These are phyloP conservation scores for Kluyveromyces sp. DNA, from an alignment of 1,139 yeast genomes.

Conservation along the genomic window DNA sequence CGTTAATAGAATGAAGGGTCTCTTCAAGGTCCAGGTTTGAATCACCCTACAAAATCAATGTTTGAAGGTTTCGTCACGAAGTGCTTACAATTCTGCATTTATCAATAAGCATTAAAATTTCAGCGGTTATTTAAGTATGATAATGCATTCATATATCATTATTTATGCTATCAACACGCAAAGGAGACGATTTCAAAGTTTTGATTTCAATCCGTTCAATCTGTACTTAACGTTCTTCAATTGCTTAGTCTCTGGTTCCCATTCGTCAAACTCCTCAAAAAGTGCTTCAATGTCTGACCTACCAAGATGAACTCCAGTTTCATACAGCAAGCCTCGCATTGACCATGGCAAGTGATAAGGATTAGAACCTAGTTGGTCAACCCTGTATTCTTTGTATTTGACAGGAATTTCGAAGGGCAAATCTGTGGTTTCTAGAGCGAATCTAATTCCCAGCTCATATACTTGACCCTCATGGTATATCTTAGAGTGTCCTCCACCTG, in stretches of 20 bases:
- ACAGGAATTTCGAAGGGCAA: conserved; percentile 41
- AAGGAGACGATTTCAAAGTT: conserved; percentile 21
- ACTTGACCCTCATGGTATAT: conserved; percentile 82
- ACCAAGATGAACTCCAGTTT: conserved; percentile 40
- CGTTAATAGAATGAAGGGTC: conserved; percentile 5
- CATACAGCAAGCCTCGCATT: conserved; percentile 68
- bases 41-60: not conserved
- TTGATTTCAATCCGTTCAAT: conserved; percentile 56
- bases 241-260: conserved; percentile 81
- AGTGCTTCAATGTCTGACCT: conserved; percentile 52
- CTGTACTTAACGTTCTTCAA: conserved; percentile 80
- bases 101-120: not conserved
- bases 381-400: conserved; percentile 52
- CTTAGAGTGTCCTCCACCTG: conserved; percentile 92
- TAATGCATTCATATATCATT: not conserved
- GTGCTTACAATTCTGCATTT: not conserved
- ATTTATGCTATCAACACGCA: not conserved
- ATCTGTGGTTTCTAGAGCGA: conserved; percentile 69
- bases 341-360: conserved; percentile 93
- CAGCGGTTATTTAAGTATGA: not conserved
- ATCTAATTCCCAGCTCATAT: conserved; percentile 70
- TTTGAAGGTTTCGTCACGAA: too few relatives aligned
- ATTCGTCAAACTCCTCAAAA: conserved; percentile 63
- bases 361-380: conserved; percentile 58
- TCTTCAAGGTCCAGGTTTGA: conserved; percentile 8